These are phyloP conservation scores for Dalechampia spathulata DNA, from an alignment of 441 rosid species.

Conservation along the genomic window DNA sequence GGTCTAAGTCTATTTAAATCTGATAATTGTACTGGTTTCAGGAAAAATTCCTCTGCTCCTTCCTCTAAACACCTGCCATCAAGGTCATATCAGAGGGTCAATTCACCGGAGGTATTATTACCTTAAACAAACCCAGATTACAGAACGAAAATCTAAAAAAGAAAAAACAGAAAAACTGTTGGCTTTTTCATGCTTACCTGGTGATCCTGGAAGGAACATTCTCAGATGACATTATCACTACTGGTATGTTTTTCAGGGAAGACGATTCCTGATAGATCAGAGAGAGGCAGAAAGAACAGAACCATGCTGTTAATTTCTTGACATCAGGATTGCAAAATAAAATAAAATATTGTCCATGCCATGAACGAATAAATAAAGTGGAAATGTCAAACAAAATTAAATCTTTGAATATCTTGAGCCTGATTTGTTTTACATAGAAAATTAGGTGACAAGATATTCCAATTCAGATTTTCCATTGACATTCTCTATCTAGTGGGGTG, in stretches of 20 bases:
- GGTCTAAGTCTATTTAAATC: constrained; percentile 55
- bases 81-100: too few relatives aligned
- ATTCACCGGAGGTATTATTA: too few relatives aligned
- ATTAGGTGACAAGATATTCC: constrained; percentile 30
- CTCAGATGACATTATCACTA: constrained; percentile 74
- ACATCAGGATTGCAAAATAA: too few relatives aligned
- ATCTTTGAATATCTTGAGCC: constrained; percentile 19
- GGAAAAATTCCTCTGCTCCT: constrained; percentile 69
- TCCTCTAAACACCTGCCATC: constrained; percentile 71
- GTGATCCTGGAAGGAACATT: constrained; percentile 60
- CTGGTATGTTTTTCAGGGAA: constrained; percentile 53
- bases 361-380: too few relatives aligned
- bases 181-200: constrained; percentile 26
- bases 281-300: not conserved
- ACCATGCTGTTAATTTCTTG: too few relatives aligned
- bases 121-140: too few relatives aligned
- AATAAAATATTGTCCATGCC: too few relatives aligned
- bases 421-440: constrained; percentile 10
- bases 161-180: not conserved
- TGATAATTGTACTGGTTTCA: constrained; percentile 53
- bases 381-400: constrained; percentile 5
- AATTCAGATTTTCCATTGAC: constrained; percentile 21
- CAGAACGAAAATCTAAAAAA: too few relatives aligned
- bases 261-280: constrained; percentile 38
- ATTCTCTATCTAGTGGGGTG: constrained; percentile 28